Conservation (phyloP, 1,284 basidiomycete species). For the Sphaerobolus stellatus region DNA sequence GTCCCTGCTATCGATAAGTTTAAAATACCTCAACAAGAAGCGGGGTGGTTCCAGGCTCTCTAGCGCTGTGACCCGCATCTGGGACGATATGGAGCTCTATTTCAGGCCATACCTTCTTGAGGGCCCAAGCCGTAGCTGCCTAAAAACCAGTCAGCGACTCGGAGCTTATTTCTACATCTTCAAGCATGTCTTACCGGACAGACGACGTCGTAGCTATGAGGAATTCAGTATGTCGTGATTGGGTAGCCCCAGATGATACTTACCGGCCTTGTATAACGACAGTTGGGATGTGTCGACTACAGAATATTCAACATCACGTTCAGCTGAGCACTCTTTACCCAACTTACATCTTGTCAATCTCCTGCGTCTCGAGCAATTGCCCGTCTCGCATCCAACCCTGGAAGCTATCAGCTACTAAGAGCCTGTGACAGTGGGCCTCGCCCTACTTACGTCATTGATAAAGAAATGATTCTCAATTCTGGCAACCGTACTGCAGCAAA, state of each 20-base stretch:
- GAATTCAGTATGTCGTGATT: neutral
- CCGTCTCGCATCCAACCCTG: conserved; percentile 90
- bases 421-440: neutral
- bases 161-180: neutral
- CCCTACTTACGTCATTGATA: conserved; percentile 59
- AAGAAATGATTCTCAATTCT: conserved; percentile 94
- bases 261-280: conserved; percentile 80
- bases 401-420: neutral
- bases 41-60: conserved; percentile 74
- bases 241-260: neutral
- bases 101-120: conserved; percentile 86
- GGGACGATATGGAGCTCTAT: conserved; percentile 76
- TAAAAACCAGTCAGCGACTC: conserved; percentile 24
- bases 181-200: conserved; percentile 61
- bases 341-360: conserved; percentile 86
- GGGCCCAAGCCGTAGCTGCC: conserved; percentile 75
- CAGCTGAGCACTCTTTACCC: neutral
- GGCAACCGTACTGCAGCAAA: conserved; percentile 69
- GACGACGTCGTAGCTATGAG: conserved; percentile 63
- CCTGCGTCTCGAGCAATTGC: conserved; percentile 78
- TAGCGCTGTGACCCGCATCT: conserved; percentile 90
- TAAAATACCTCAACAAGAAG: conserved; percentile 65
- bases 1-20: neutral
- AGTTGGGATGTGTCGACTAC: conserved; percentile 81
- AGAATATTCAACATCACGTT: conserved; percentile 20